Evolutionary conservation across 768 basidiomycete genomes (phyloP).

Genomic region (Leccinum boreale): DNA sequence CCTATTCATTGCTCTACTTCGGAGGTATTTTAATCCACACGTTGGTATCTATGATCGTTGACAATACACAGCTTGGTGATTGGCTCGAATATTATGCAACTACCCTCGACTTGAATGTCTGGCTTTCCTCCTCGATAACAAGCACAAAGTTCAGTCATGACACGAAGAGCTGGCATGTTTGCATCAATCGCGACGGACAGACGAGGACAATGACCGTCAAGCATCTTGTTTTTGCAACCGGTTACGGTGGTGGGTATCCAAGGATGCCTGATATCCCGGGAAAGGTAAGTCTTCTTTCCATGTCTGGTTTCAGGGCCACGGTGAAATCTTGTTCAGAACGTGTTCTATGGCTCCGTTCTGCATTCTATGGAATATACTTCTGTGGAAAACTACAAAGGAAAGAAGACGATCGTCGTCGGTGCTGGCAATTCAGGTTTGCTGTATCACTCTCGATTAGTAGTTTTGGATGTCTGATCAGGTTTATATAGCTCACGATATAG

Average conservation of each 20-base stretch:
- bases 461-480: not conserved
- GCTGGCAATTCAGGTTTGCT: constrained; percentile 54
- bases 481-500: constrained; percentile 36
- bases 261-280: constrained; percentile 46
- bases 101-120: constrained; percentile 58
- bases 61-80: constrained; percentile 44
- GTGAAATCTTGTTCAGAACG: constrained; percentile 31
- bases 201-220: constrained; percentile 37
- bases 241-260: constrained; percentile 44
- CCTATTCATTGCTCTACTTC: constrained; percentile 47
- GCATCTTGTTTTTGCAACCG: constrained; percentile 57
- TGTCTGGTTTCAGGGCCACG: too few relatives aligned
- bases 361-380: constrained; percentile 53
- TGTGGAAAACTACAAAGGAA: constrained; percentile 47
- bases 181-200: constrained; percentile 30
- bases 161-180: constrained; percentile 42
- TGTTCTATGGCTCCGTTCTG: constrained; percentile 47
- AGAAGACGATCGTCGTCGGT: constrained; percentile 64
- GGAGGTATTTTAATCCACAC: constrained; percentile 35
- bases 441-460: not conserved
- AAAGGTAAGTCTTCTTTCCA: constrained; percentile 27
- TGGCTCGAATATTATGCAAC: constrained; percentile 63
- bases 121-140: constrained; percentile 46
- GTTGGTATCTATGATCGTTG: too few relatives aligned
- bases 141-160: constrained; percentile 34